Evolutionary conservation across 1,139 yeast species (phyloP).

Genomic region (Suhomyces bokatorum): DNA sequence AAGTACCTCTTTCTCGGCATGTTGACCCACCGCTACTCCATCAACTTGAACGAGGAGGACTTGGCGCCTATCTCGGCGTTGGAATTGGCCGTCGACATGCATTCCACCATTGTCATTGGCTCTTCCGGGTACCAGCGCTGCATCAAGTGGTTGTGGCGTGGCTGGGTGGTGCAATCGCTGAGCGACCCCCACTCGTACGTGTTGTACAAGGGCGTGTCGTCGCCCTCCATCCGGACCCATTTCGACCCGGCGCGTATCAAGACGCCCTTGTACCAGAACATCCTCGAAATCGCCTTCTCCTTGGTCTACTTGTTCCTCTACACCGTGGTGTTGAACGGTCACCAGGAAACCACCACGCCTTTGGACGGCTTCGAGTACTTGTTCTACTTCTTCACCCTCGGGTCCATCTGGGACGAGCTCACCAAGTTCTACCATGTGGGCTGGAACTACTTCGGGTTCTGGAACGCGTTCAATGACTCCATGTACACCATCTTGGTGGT

Average conservation of each 20-base stretch:
- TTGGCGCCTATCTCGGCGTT: constrained; percentile 66
- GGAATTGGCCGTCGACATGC: constrained; percentile 86
- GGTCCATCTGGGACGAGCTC: constrained; percentile 66
- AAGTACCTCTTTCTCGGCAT: constrained; percentile 72
- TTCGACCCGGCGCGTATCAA: constrained; percentile 81
- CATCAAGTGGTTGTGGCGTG: constrained; percentile 88
- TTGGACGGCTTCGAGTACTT: constrained; percentile 49
- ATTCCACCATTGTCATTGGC: constrained; percentile 73
- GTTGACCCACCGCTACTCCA: constrained; percentile 74
- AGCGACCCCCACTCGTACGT: constrained; percentile 69
- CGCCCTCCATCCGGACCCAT: constrained; percentile 59
- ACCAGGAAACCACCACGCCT: constrained; percentile 32
- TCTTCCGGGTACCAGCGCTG: constrained; percentile 84
- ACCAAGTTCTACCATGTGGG: constrained; percentile 79
- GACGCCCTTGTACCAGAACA: constrained; percentile 81
- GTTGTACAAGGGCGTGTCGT: constrained; percentile 59
- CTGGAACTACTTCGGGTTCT: constrained; percentile 66
- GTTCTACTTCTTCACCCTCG: constrained; percentile 67
- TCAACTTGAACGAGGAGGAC: constrained; percentile 64
- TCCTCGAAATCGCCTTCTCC: constrained; percentile 67
- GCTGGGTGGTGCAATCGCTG: constrained; percentile 85
- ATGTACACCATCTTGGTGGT: constrained; percentile 57
- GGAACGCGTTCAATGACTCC: constrained; percentile 76
- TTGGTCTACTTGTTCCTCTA: constrained; percentile 62
- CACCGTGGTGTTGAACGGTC: constrained; percentile 63